phyloP scores from a whole-genome alignment of 306 rosid genomes.

The Rosa multiflora region DNA sequence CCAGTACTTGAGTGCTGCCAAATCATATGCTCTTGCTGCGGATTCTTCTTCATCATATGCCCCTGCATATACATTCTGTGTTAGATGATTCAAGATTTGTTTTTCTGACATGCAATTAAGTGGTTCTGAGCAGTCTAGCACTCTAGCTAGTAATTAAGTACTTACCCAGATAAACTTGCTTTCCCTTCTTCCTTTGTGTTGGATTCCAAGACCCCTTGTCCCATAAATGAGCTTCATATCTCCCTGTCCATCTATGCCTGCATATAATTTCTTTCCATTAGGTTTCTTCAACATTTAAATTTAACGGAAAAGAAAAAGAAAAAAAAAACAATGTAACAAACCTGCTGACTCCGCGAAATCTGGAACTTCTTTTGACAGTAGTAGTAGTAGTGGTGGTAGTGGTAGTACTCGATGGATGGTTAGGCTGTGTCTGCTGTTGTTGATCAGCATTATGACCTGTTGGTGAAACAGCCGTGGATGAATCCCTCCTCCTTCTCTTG shows the following conservation, averaged over 20 bases:
- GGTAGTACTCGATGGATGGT: slow-evolving; percentile 22
- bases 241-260: slow-evolving; percentile 51
- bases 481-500: slow-evolving; percentile 55
- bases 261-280: background rate
- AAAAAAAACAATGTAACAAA: background rate
- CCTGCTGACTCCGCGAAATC: slow-evolving; percentile 52
- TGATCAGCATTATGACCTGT: slow-evolving; percentile 31
- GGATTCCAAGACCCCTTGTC: slow-evolving; percentile 56
- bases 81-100: background rate
- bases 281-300: background rate
- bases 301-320: background rate
- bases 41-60: slow-evolving; percentile 57
- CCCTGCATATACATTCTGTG: slow-evolving; percentile 14
- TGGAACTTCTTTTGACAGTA: slow-evolving; percentile 43
- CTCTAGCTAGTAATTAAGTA: slow-evolving; percentile 7
- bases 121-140: slow-evolving; percentile 15
- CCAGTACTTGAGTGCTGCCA: slow-evolving; percentile 53
- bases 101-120: background rate
- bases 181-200: slow-evolving; percentile 52
- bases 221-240: slow-evolving; percentile 53
- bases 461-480: slow-evolving; percentile 18
- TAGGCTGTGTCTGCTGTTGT: slow-evolving; percentile 29
- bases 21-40: slow-evolving; percentile 50
- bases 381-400: slow-evolving; percentile 15
- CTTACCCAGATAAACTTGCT: slow-evolving; percentile 79